Percentiles rank a stretch among this genome's conserved stretches.
phyloP scores from a whole-genome alignment of 148 eudicot species.

The Rheum nobile region DNA sequence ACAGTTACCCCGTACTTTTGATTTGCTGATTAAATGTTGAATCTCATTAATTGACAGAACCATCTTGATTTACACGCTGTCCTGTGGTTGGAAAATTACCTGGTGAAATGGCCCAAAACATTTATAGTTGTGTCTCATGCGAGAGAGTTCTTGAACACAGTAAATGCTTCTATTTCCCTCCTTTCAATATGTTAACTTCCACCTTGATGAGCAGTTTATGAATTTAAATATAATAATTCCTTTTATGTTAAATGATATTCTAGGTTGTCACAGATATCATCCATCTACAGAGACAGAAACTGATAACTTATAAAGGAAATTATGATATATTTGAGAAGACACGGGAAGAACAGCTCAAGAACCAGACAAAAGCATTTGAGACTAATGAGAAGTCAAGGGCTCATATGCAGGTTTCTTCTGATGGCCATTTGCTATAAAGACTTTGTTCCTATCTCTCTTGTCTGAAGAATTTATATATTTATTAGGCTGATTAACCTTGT shows the following conservation, averaged over 20 bases:
- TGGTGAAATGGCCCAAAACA: slow-evolving; percentile 96
- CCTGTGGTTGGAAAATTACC: slow-evolving; percentile 86
- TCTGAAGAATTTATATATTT: too few species aligned
- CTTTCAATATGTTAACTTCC: not conserved
- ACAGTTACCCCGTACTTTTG: slow-evolving; percentile 3
- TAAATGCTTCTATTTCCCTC: slow-evolving; percentile 15
- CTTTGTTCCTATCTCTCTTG: too few species aligned
- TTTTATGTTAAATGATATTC: slow-evolving; percentile 15
- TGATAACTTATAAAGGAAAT: slow-evolving; percentile 68
- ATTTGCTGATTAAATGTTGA: slow-evolving; percentile 10
- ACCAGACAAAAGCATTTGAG: slow-evolving; percentile 90
- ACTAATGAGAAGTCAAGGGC: slow-evolving; percentile 82
- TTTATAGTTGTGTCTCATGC: slow-evolving; percentile 99
- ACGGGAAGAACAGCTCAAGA: slow-evolving; percentile 77
- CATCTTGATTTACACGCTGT: slow-evolving; percentile 99
- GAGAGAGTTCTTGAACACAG: slow-evolving; percentile 91
- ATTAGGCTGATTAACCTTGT: not conserved
- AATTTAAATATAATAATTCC: not conserved
- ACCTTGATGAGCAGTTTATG: not conserved
- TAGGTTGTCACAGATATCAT: slow-evolving; percentile 98
- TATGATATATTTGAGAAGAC: slow-evolving; percentile 96
- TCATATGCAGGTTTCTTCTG: slow-evolving; percentile 79
- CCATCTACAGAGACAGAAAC: slow-evolving; percentile 75
- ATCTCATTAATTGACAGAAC: slow-evolving; percentile 42
- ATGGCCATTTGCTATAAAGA: slow-evolving; percentile 1